phyloP scores from a whole-genome alignment of 805 yeast species.

The Pichia deserticola region DNA sequence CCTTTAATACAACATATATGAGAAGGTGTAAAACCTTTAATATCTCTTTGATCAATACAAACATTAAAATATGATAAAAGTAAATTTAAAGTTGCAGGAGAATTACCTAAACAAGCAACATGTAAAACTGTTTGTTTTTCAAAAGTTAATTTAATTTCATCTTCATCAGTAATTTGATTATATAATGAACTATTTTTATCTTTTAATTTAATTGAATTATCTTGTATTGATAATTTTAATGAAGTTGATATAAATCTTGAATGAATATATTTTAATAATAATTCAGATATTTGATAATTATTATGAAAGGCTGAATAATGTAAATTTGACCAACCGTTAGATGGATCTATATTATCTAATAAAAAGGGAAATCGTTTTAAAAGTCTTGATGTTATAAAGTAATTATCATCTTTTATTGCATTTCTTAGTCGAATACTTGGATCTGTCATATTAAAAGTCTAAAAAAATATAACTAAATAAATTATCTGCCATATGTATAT shows the following conservation, averaged over 20 bases:
- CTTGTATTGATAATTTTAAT: not conserved
- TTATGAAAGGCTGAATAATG: constrained; percentile 79
- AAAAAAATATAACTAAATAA: no score
- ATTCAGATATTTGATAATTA: constrained; percentile 45
- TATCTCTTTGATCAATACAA: constrained; percentile 41
- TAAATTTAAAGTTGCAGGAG: constrained; percentile 63
- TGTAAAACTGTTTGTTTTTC: constrained; percentile 62
- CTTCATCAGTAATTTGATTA: constrained; percentile 26
- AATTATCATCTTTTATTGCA: constrained; percentile 58
- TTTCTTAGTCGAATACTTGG: constrained; percentile 59
- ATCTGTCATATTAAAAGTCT: constrained; percentile 40
- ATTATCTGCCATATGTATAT: no score
- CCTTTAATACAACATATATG: constrained; percentile 60
- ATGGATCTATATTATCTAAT: constrained; percentile 58
- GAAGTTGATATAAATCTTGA: constrained; percentile 6
- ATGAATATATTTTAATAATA: constrained; percentile 17
- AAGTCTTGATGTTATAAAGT: constrained; percentile 55
- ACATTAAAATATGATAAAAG: constrained; percentile 54
- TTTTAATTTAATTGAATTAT: not conserved
- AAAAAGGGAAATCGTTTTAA: constrained; percentile 63
- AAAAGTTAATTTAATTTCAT: constrained; percentile 39
- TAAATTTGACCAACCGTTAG: constrained; percentile 74
- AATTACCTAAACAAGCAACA: constrained; percentile 46
- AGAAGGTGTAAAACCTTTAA: constrained; percentile 51
- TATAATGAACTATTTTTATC: constrained; percentile 10